A percentile compares a stretch with the other conserved stretches of the same genome.
phyloP scores from a whole-genome alignment of 768 basidiomycete genomes.

The Candolleomyces eurysporus region DNA sequence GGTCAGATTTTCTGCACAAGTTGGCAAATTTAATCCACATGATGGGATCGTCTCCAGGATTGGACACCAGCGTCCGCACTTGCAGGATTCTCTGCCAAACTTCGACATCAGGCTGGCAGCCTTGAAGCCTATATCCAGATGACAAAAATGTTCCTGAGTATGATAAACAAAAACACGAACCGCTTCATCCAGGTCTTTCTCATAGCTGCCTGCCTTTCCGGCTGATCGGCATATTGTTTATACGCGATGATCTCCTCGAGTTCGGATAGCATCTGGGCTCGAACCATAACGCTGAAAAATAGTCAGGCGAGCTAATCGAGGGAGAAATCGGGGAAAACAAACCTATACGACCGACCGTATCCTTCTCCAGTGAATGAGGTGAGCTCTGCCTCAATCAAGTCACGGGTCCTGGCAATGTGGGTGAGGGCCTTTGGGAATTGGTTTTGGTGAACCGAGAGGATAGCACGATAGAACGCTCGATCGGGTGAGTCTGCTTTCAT shows the following conservation, averaged over 20 bases:
- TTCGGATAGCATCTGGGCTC: constrained; percentile 97
- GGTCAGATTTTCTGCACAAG: constrained; percentile 90
- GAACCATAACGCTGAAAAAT: constrained; percentile 78
- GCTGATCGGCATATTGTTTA: constrained; percentile 92
- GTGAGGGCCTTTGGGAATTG: constrained; percentile 88
- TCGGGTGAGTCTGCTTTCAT: constrained; percentile 95
- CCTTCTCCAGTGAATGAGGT: constrained; percentile 92
- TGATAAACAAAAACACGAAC: constrained; percentile 35
- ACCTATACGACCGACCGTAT: constrained; percentile 98
- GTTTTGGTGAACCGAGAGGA: constrained; percentile 93
- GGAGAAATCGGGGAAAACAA: constrained; percentile 21
- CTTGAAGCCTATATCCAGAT: constrained; percentile 63
- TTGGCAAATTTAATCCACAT: constrained; percentile 99
- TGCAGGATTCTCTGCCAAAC: constrained; percentile 98
- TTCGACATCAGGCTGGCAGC: constrained; percentile 97
- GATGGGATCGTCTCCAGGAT: constrained; percentile 88
- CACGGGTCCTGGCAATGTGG: constrained; percentile 91
- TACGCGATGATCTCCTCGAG: constrained; percentile 96
- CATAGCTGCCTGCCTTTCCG: constrained; percentile 87
- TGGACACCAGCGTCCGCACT: constrained; percentile 90
- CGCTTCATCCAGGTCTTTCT: constrained; percentile 97
- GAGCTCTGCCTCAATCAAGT: constrained; percentile 87
- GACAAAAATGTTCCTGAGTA: constrained; percentile 2
- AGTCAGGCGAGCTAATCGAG: neutral
- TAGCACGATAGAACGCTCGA: constrained; percentile 93